Conservation (phyloP, 2,329 filamentous ascomycete species). For the Cercospora beticola region DNA sequence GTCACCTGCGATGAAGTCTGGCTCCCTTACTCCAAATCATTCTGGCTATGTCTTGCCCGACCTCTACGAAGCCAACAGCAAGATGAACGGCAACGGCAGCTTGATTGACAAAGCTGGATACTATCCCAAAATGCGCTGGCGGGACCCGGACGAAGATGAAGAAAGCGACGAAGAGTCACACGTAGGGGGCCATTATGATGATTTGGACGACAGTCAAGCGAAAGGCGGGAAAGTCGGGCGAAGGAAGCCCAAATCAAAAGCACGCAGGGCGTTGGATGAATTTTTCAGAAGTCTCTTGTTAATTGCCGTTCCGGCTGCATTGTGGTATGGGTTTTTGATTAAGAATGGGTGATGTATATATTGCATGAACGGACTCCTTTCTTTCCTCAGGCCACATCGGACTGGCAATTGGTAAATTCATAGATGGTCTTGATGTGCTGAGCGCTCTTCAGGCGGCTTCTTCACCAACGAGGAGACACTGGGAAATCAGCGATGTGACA, state of each 20-base stretch:
- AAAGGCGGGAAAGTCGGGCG: slow-evolving; percentile 21
- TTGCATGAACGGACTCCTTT: neutral
- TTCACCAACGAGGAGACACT: neutral
- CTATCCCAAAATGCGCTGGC: slow-evolving; percentile 37
- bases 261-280: slow-evolving; percentile 24
- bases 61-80: slow-evolving; percentile 29
- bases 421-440: neutral
- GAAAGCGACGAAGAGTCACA: slow-evolving; percentile 33
- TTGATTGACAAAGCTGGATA: slow-evolving; percentile 47
- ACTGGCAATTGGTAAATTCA: neutral
- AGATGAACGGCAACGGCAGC: slow-evolving; percentile 17
- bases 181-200: slow-evolving; percentile 18
- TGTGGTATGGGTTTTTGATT: slow-evolving; percentile 26
- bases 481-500: neutral
- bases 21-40: slow-evolving; percentile 28
- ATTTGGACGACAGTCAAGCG: slow-evolving; percentile 24
- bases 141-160: slow-evolving; percentile 34
- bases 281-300: slow-evolving; percentile 21
- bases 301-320: slow-evolving; percentile 21
- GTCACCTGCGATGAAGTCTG: slow-evolving; percentile 38
- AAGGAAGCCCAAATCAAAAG: slow-evolving; percentile 19
- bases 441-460: neutral
- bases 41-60: slow-evolving; percentile 17
- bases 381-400: neutral
- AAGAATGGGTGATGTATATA: slow-evolving; percentile 19